Conservation (phyloP, 1,284 basidiomycete species). For the Boletus sp. region DNA sequence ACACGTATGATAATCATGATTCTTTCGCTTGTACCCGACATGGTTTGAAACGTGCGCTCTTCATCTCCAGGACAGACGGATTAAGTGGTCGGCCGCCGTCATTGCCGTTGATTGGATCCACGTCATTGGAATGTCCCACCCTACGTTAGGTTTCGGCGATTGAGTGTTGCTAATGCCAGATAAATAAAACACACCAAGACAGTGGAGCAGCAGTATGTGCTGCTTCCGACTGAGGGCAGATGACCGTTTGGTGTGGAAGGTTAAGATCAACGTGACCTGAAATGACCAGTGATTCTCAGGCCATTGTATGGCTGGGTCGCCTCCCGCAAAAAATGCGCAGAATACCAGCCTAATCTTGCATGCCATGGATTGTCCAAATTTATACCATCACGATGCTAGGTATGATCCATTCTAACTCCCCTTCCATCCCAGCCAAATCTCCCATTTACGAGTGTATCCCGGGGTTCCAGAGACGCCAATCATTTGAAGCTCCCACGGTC, state of each 20-base stretch:
- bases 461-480: background rate
- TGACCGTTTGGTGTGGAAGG: background rate
- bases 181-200: conserved; percentile 1
- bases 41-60: conserved; percentile 10
- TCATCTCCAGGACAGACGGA: no score
- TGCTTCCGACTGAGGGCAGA: background rate
- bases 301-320: background rate
- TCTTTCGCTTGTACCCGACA: background rate
- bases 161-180: background rate
- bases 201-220: background rate
- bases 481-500: background rate
- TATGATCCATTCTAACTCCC: background rate
- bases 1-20: no score
- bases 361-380: background rate
- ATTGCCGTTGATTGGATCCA: background rate
- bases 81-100: conserved; percentile 1
- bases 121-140: no score
- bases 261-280: no score
- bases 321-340: background rate
- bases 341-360: background rate
- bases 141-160: background rate
- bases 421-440: background rate
- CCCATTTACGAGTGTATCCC: background rate
- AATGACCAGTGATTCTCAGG: no score
- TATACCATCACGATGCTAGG: background rate